Evolutionary conservation across 306 rosid species (phyloP), one percentile per base, ranked within the genome.

Genomic region (Cyclanthera cordifolia): DNA sequence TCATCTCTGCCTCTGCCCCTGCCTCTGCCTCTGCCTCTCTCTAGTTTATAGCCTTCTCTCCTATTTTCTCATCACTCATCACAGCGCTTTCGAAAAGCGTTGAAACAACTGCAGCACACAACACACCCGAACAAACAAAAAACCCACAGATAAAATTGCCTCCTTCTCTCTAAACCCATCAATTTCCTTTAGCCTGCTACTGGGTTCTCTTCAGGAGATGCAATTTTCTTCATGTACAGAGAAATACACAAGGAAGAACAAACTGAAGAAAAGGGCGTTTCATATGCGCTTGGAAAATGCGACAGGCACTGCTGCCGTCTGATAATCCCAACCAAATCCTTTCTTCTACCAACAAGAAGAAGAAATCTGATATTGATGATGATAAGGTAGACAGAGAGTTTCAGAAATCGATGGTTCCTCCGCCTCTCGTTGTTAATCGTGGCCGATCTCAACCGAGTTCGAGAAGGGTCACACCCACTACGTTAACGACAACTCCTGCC

Each of bases 381-480:
- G 84, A 75, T 9, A 82, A 77, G 63, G 51, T 79, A 25, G 80
- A 51, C 1, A 82, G 23, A 50, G 84, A 69, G 13, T 70, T 69
- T 46, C 75, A 75, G 13, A 83, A 77, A 74, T 41, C 65, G 41
- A 54, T 70, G 5, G 65, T 73, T 24, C 81, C 78, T 10, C 84
- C 88, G 68, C 76, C 53, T 6, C 51, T 72, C 9, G 37, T 71
- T 0, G 58, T 74, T 34, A 81, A 82, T 25, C 82, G 93, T 21
- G 77, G 52, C 68, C 82, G 99, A 39, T 85, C 95, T 0, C 96
- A 85, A 69, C 88, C 79, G 9, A 83, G 85, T 5, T 73, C 84
- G 0, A 75, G 99, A 16, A 79, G 91, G 12, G 94, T 94, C 7
- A 80, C 89, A 0, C 99, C 99, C 1, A 84, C 89, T 2, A 58